phyloP scores from a whole-genome alignment of 306 rosid genomes.

The Vigna reflexopilosa region DNA sequence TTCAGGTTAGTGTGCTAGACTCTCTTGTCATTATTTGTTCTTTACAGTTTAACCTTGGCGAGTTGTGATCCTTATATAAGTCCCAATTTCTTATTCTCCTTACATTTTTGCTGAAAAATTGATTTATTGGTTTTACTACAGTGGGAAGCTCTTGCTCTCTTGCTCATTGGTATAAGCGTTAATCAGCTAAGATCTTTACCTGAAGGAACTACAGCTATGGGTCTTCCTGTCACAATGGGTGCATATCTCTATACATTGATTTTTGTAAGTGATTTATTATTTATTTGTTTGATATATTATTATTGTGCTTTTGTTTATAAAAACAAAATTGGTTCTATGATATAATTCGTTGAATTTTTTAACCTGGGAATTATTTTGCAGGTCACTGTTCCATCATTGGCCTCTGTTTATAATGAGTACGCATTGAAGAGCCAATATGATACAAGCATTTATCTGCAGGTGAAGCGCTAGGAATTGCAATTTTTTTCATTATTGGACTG shows the following conservation, averaged over 20 bases:
- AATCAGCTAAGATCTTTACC: slow-evolving; percentile 91
- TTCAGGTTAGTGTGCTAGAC: slow-evolving; percentile 73
- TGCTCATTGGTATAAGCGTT: slow-evolving; percentile 96
- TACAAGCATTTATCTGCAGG: slow-evolving; percentile 99
- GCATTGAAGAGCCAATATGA: slow-evolving; percentile 99
- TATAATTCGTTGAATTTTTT: slow-evolving; percentile 16
- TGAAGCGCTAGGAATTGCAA: slow-evolving; percentile 39
- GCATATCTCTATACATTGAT: slow-evolving; percentile 83
- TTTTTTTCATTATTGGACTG: background rate
- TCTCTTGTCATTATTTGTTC: slow-evolving; percentile 32
- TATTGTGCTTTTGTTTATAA: slow-evolving; percentile 3
- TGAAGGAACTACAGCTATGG: slow-evolving; percentile 74
- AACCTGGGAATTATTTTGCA: slow-evolving; percentile 54
- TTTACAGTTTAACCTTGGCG: background rate
- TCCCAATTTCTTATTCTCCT: slow-evolving; percentile 29
- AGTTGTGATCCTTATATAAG: slow-evolving; percentile 34
- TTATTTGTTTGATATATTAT: slow-evolving; percentile 28
- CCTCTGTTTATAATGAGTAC: slow-evolving; percentile 97
- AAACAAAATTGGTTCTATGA: too few relatives aligned
- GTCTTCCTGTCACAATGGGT: slow-evolving; percentile 75
- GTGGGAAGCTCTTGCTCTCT: slow-evolving; percentile 99
- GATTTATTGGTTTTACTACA: slow-evolving; percentile 53
- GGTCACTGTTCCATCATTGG: slow-evolving; percentile 98
- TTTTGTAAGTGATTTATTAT: slow-evolving; percentile 72
- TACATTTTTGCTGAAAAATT: slow-evolving; percentile 25